Conservation (phyloP, 176 grass and related monocot species). For the Zoysia japonica region DNA sequence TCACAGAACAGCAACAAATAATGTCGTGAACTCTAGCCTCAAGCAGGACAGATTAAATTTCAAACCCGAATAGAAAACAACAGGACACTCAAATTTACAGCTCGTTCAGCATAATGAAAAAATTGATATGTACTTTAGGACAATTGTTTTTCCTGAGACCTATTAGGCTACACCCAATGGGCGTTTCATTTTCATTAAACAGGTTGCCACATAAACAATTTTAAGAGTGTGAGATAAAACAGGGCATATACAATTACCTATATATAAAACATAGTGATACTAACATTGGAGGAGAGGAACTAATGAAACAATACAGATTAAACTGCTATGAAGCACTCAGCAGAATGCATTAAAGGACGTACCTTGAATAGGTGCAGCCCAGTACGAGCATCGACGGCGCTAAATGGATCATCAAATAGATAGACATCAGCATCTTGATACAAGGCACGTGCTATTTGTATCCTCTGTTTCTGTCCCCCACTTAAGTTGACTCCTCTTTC, state of each 20-base stretch:
- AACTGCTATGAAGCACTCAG: too few relatives aligned
- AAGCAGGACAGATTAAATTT: neutral
- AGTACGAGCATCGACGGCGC: constrained; percentile 68
- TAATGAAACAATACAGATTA: neutral
- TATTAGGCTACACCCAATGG: too few relatives aligned
- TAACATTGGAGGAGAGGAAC: neutral
- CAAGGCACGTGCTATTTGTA: constrained; percentile 69
- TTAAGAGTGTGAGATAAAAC: too few relatives aligned
- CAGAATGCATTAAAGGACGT: neutral
- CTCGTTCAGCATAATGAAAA: too few relatives aligned
- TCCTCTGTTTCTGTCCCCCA: constrained; percentile 70
- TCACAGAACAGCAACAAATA: neutral
- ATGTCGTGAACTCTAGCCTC: neutral
- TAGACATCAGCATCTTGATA: constrained; percentile 75
- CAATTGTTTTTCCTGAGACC: too few relatives aligned
- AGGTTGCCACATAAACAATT: too few relatives aligned
- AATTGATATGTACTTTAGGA: too few relatives aligned
- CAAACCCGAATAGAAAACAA: too few relatives aligned
- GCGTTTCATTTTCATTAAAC: too few relatives aligned
- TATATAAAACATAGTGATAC: neutral
- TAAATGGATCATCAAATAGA: constrained; percentile 84
- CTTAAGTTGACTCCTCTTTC: constrained; percentile 84
- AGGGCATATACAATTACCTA: too few relatives aligned
- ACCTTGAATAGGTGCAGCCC: constrained; percentile 72
- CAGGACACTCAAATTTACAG: too few relatives aligned